Evolutionary conservation across 2,329 filamentous ascomycete species (phyloP).

Genomic region (Diaporthe capsici): DNA sequence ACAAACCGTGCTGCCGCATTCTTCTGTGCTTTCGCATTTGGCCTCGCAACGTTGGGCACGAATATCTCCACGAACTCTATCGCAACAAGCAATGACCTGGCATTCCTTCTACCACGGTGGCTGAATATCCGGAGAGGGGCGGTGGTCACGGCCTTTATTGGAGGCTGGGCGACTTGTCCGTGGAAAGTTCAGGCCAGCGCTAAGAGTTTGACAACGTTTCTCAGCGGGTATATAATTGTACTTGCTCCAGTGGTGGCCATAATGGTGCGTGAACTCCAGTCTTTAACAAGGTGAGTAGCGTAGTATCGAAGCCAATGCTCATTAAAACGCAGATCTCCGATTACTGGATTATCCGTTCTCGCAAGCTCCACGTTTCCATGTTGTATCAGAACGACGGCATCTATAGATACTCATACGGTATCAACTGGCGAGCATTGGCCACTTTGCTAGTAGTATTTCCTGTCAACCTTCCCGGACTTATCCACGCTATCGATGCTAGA

Average conservation of each 20-base stretch:
- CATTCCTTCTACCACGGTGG: constrained; percentile 49
- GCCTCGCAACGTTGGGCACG: constrained; percentile 56
- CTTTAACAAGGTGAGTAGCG: too few species aligned
- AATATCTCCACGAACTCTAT: constrained; percentile 59
- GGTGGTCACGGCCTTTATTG: constrained; percentile 49
- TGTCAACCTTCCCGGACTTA: constrained; percentile 34
- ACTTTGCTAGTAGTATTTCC: constrained; percentile 27
- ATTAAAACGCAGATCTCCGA: constrained; percentile 14
- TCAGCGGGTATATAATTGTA: constrained; percentile 43
- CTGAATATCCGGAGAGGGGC: constrained; percentile 52
- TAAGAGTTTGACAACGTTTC: constrained; percentile 36
- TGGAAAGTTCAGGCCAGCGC: constrained; percentile 53
- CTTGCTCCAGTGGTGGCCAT: constrained; percentile 44
- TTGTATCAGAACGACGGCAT: constrained; percentile 28
- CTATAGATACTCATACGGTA: constrained; percentile 20
- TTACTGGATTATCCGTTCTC: constrained; percentile 32
- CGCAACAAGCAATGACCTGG: constrained; percentile 61
- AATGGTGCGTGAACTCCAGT: not conserved
- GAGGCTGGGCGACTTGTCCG: constrained; percentile 53
- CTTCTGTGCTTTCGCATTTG: constrained; percentile 47
- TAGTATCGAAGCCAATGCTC: not conserved
- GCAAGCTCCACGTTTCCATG: constrained; percentile 20
- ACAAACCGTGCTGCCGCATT: constrained; percentile 51
- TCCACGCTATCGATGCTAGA: constrained; percentile 27
- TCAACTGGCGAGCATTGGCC: constrained; percentile 32